These are phyloP conservation scores for Sphagnum contortum DNA, from an alignment of 225 moss, liverwort and hornwort genomes.

Conservation along the genomic window DNA sequence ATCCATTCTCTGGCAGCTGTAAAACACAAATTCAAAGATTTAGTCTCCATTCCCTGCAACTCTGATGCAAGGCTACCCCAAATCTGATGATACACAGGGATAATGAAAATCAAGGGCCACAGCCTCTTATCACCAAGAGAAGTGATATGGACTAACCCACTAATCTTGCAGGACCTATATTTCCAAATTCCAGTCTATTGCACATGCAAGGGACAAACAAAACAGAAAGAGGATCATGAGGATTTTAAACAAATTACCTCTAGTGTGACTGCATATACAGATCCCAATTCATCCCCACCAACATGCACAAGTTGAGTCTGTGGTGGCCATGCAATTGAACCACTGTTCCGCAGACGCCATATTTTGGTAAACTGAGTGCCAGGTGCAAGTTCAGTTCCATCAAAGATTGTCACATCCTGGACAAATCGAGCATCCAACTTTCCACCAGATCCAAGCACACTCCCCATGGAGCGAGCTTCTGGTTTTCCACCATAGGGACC, in stretches of 20 bases:
- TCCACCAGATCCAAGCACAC: conserved; percentile 27
- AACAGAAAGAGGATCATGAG: background rate
- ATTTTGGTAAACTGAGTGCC: conserved; percentile 72
- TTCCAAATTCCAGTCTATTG: no score
- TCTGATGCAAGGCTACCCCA: background rate
- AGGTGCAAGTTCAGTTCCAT: conserved; percentile 84
- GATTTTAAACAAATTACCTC: conserved; percentile 20
- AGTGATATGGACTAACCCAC: no score
- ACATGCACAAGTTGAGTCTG: conserved; percentile 68
- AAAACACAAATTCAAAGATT: background rate
- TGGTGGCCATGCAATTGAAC: conserved; percentile 60
- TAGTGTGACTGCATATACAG: conserved; percentile 22
- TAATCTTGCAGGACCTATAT: no score
- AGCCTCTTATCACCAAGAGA: no score
- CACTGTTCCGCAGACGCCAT: conserved; percentile 92
- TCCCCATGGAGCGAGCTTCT: conserved; percentile 22
- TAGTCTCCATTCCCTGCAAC: background rate
- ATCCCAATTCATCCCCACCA: conserved; percentile 78
- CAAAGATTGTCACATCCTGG: conserved; percentile 89
- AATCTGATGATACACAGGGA: background rate
- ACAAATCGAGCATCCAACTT: conserved; percentile 92
- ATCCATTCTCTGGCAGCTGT: conserved; percentile 55
- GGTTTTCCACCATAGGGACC: conserved; percentile 43
- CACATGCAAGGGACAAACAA: no score
- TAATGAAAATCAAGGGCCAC: no score